Base-by-base conservation (phyloP, 192 early-diverging fungal genomes). In the Coemansia sp. region DNA sequence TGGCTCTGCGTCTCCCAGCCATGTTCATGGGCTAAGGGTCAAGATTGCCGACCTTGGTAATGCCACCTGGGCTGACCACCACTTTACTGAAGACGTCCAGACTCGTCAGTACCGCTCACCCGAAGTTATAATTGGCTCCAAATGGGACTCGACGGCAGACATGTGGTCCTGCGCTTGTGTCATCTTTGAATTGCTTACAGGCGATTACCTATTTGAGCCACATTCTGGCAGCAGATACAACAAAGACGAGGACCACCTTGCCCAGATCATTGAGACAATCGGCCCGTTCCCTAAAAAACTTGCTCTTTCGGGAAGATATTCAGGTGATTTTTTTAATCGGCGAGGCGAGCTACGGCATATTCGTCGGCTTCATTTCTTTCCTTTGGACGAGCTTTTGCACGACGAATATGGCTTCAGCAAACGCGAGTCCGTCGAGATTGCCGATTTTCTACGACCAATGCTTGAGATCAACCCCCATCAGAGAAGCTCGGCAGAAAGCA, bases 1-100 rank as follows among this genome's bases (percentile, higher is more conserved):
- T 32, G 13, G 61, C 53, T 21, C 67, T 6, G 61, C 63, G 48
- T 45, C 69, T 52, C 43, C 74, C 9, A 62, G 61, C 11, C 57
- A 26, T 11, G n/a, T 37, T 21, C 74, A 71, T 13, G 68, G 70
- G 13, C 81, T 93, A 41, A 85, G 87, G 19, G 92, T 98, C 63
- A 98, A 98, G 79, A 93, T 98, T 71, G 95, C 95, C 11, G 97
- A 98, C 78, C 79, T 98, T 16, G 97, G 97, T 13, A 98, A 98
- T 73, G 94, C 95, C 21, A 96, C 95, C 64, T 98, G 97, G 97
- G 88, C 90, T 1, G 85, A 96, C 74, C 91, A 96, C 76, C 95
- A 98, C 73, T 97, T 96, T 69, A 95, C 95, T 1, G 90, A 92
- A 44, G 94, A 96, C 72, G 97, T 98, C 64, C 97, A 98, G 83